Base-by-base conservation (phyloP, 2,329 filamentous ascomycete species). In the Alternaria brassicicola region DNA sequence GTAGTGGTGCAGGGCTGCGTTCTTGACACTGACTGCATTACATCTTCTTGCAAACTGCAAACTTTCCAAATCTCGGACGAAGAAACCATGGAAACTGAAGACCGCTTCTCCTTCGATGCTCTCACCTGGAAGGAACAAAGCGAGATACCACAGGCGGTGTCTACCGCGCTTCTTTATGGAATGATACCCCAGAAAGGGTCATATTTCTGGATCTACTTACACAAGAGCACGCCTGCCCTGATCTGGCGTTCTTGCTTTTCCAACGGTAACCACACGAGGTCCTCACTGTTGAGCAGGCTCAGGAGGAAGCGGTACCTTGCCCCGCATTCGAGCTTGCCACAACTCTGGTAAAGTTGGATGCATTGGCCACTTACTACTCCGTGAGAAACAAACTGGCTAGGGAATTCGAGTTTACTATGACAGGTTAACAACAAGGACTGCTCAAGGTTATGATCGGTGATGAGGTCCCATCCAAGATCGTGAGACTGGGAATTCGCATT, bases 331-430 rank as follows among this genome's bases (percentile, higher is more conserved):
- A 47, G 23, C 36, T 57, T 26, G 55, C 48, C 1, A 52, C 48
- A 28, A 39, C 45, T 33, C 48, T 48, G 2, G 28, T 47, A 21
- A 35, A 33, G 43, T n/a, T 52, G 12, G 6, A 47, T 17, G 55
- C 49, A 8, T 26, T 57, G 33, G 55, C 55, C 12, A 57, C 48
- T 4, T 52, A 57, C 23, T 52, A 57, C 28, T 57, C 48, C 23
- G 39, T 47, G 42, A 25, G 17, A 19, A 36, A 46, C 6, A 42
- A 38, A 13, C n/a, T 26, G 19, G 36, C 53, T 13, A 35, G 30
- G 46, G 21, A 28, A 12, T 30, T 19, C 30, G 10, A 46, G n/a
- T 15, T 15, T 12, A 31, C 13, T 17, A 25, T 46, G 1, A 46
- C 42, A n/a, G 26, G 21, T 12, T 13, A 31, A 28, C 30, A 31